Evolutionary conservation across 345 rosid genomes (phyloP), one percentile per base, ranked within the genome.

Genomic region (Euphorbia tirucalli): DNA sequence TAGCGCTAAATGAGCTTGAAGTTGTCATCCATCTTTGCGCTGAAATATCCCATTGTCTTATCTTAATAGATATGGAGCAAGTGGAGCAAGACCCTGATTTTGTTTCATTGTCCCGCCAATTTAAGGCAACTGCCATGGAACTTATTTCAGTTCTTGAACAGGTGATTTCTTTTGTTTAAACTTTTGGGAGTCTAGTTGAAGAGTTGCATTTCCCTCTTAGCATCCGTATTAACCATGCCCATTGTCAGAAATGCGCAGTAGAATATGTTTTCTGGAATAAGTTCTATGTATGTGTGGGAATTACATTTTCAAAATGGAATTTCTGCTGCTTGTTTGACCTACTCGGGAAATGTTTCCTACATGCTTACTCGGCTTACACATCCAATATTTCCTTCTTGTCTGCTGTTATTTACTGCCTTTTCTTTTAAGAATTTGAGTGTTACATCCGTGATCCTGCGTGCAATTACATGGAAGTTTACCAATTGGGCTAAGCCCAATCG

Each of bases 71-170:
- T 81, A 83, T 95, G 93, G 97, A 92, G 79, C 97, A 85, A 80
- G 96, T 95, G 71, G 88, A 92, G 84, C 99, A 95, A 70, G 98
- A 95, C 82, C 87, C 90, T 49, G 99, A 92, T 78, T 90, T 89
- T 75, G 72, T 90, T 54, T 48, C 90, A 61, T 61, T 92, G 81
- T 88, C 97, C 68, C 96, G 97, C 74, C 97, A 93, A 82, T 95
- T 95, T 86, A 95, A 92, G 84, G 87, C 91, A 65, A 89, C 96
- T 60, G 99, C 99, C 54, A 86, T 83, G 94, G 99, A 95, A 81
- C 97, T 95, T 74, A 92, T 95, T 71, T 89, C 99, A 78, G 84
- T 89, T 73, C 96, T 95, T 77, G 99, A 95, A 89, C 99, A 92
- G 97, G 99, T 90, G 79, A 72, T 71, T 61, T 21, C 30, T 61